Evolutionary conservation across 1,284 basidiomycete species (phyloP).

Genomic region (Fomitopsis palustris): DNA sequence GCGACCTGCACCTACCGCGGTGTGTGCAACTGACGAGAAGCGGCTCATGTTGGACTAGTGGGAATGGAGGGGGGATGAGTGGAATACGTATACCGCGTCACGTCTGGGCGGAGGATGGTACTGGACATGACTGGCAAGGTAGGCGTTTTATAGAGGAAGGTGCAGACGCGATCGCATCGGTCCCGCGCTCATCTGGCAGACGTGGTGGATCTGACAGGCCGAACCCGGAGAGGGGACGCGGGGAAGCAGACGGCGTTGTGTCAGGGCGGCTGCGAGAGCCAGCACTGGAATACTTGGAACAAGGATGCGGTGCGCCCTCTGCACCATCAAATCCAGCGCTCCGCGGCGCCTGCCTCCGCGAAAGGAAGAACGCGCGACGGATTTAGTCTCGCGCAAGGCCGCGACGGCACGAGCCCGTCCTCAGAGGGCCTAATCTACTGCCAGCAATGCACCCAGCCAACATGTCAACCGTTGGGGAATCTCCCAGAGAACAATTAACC

Average conservation of each 20-base stretch:
- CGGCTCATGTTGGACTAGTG: slow-evolving; percentile 1
- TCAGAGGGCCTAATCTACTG: too few species aligned
- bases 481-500: not conserved
- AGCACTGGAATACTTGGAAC: not conserved
- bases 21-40: slow-evolving; percentile 1
- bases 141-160: not conserved
- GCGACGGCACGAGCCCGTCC: not conserved
- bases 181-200: not conserved
- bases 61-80: not conserved
- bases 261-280: not conserved
- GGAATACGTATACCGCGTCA: not conserved
- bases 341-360: not conserved
- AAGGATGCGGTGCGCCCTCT: not conserved
- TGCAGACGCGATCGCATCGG: not conserved
- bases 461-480: not conserved
- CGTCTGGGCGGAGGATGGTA: not conserved
- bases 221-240: not conserved
- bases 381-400: not conserved
- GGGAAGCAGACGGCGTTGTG: not conserved
- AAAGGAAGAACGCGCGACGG: not conserved
- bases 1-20: not conserved
- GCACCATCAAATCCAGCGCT: not conserved
- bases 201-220: not conserved
- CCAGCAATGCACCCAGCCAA: not conserved
- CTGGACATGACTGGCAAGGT: not conserved